phyloP scores from a whole-genome alignment of 2,329 filamentous ascomycete genomes.

The Aspergillus sojae region DNA sequence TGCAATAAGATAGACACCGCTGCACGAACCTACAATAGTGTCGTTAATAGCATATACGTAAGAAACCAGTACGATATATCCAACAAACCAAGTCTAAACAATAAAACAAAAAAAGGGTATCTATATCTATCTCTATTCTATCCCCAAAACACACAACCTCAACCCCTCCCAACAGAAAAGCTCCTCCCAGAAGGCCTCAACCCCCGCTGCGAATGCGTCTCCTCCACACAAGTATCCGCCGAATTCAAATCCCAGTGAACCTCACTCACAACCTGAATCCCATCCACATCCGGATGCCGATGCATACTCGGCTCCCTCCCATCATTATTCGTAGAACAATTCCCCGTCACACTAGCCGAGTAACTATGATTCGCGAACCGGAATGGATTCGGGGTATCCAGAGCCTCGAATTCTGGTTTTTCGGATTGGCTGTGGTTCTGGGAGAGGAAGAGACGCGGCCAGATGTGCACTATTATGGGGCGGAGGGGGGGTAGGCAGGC shows the following conservation, averaged over 20 bases:
- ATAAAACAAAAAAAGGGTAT: too few relatives aligned
- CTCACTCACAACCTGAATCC: slow-evolving; percentile 34
- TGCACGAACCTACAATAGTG: not conserved
- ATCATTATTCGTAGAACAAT: slow-evolving; percentile 20
- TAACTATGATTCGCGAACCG: slow-evolving; percentile 20
- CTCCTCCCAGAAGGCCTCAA: not conserved
- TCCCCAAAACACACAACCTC: not conserved
- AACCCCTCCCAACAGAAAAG: not conserved
- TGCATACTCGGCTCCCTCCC: slow-evolving; percentile 2
- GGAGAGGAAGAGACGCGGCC: slow-evolving; percentile 26
- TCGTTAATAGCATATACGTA: not conserved
- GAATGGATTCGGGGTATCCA: slow-evolving; percentile 11
- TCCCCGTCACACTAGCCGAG: slow-evolving; percentile 29
- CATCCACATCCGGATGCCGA: slow-evolving; percentile 14
- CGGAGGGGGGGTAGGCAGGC: slow-evolving; percentile 31
- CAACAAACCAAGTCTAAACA: too few relatives aligned
- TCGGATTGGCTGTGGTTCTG: slow-evolving; percentile 17
- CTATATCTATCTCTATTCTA: not conserved
- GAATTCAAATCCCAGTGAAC: slow-evolving; percentile 28
- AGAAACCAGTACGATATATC: not conserved
- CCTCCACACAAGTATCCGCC: not conserved
- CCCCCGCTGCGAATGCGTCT: not conserved
- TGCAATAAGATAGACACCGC: not conserved
- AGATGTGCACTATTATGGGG: slow-evolving; percentile 29
- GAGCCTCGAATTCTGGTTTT: slow-evolving; percentile 14